A percentile compares a stretch with the other conserved stretches of the same genome.
Conservation (phyloP, 2,329 filamentous ascomycete species). For the Bipolaris sorokiniana region DNA sequence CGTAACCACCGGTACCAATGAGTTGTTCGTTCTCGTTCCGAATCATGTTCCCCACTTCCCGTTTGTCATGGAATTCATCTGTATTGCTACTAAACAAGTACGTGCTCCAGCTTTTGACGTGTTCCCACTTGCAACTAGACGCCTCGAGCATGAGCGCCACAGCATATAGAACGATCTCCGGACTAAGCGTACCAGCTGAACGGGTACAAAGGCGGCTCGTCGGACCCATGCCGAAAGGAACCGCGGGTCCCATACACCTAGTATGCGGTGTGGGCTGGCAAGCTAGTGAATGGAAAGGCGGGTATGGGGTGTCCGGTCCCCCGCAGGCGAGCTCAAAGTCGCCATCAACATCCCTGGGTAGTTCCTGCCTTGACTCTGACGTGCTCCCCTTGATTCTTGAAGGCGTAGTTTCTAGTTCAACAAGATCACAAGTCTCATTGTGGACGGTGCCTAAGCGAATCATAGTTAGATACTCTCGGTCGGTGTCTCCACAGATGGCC, state of each 20-base stretch:
- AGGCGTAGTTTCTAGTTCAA: conserved; percentile 2
- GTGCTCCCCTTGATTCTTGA: neutral
- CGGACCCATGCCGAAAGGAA: neutral
- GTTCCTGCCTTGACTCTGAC: neutral
- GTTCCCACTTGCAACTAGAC: conserved; percentile 16
- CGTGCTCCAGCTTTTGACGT: conserved; percentile 17
- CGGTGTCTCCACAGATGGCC: conserved; percentile 15
- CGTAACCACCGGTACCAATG: conserved; percentile 14
- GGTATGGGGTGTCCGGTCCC: neutral
- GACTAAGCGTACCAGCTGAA: neutral
- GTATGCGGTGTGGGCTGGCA: neutral
- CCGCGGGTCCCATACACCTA: neutral
- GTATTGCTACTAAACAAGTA: conserved; percentile 20
- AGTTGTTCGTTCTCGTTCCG: conserved; percentile 16
- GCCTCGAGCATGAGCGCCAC: conserved; percentile 24
- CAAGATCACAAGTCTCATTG: neutral
- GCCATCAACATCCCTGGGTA: neutral
- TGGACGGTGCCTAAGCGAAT: neutral
- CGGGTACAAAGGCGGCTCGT: neutral
- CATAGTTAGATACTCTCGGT: neutral
- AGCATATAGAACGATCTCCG: conserved; percentile 3
- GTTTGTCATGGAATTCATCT: conserved; percentile 12
- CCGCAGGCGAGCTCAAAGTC: conserved; percentile 7
- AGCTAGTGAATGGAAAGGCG: neutral
- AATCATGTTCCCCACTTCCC: conserved; percentile 16